phyloP scores from a whole-genome alignment of 352 stramenopile species.

The Pythium chondricola region DNA sequence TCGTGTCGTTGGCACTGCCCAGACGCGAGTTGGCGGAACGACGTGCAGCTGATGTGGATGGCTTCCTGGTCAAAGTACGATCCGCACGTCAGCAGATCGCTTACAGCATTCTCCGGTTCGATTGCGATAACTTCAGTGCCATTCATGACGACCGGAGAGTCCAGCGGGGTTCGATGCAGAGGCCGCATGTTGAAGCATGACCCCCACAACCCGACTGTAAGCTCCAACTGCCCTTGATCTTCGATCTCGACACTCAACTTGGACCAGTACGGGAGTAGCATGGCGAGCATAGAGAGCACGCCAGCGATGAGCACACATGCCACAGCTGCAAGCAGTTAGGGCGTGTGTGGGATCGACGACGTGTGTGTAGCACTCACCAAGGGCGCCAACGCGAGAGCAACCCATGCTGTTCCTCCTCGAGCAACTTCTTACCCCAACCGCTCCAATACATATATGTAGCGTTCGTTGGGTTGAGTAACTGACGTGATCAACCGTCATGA shows the following conservation, averaged over 20 bases:
- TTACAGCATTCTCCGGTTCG: constrained; percentile 10
- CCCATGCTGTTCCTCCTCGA: not conserved
- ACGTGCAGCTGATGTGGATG: constrained; percentile 19
- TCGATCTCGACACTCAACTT: constrained; percentile 10
- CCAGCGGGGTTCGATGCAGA: constrained; percentile 1
- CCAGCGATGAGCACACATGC: constrained; percentile 25
- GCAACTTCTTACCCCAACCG: too few species aligned
- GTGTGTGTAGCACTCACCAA: too few species aligned
- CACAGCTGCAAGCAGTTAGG: constrained; percentile 27
- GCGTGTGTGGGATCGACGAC: too few species aligned
- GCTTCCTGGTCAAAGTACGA: constrained; percentile 12
- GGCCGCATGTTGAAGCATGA: constrained; percentile 44
- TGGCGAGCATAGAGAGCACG: constrained; percentile 25
- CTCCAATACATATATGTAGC: too few species aligned
- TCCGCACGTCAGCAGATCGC: constrained; percentile 16
- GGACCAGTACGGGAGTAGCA: constrained; percentile 57
- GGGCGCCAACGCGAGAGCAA: too few species aligned
- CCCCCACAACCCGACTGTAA: constrained; percentile 49
- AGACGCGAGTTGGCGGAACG: constrained; percentile 15
- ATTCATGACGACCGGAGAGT: constrained; percentile 15
- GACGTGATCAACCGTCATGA: too few species aligned
- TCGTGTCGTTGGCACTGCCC: constrained; percentile 14
- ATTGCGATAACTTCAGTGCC: constrained; percentile 17
- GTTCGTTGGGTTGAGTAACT: too few species aligned
- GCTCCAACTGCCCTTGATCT: constrained; percentile 23